phyloP scores from a whole-genome alignment of 768 basidiomycete species.

The Boletus insuetus region DNA sequence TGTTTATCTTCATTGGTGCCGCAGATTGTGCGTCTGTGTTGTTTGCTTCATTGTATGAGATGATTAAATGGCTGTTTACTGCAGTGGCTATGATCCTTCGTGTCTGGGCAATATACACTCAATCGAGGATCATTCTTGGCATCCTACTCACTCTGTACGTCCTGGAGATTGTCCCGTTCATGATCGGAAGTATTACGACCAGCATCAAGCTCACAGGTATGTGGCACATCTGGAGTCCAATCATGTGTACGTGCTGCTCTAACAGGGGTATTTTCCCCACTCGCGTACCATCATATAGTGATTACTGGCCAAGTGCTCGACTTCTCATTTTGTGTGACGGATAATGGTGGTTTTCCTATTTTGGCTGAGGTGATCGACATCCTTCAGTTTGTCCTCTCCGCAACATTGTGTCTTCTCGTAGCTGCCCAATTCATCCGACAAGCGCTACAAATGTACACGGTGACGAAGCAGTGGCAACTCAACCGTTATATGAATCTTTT shows the following conservation, averaged over 20 bases:
- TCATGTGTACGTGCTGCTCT: background rate
- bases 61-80: background rate
- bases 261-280: background rate
- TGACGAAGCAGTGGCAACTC: background rate
- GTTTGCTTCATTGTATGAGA: background rate
- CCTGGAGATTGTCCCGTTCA: background rate
- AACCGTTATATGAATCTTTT: background rate
- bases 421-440: background rate
- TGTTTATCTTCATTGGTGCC: background rate
- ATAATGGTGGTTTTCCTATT: background rate
- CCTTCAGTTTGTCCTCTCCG: background rate
- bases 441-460: background rate
- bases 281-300: background rate
- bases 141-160: slow-evolving; percentile 8
- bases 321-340: background rate
- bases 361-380: background rate
- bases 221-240: background rate
- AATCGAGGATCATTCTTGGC: slow-evolving; percentile 7
- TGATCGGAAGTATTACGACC: background rate
- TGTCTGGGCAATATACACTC: slow-evolving; percentile 11
- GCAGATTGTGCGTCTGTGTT: slow-evolving; percentile 10
- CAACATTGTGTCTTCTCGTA: background rate
- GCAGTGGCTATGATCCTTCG: slow-evolving; percentile 17
- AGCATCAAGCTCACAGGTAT: background rate
- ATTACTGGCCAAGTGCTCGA: background rate